phyloP scores from a whole-genome alignment of 2,329 filamentous ascomycete genomes.

The Aspergillus sp. region DNA sequence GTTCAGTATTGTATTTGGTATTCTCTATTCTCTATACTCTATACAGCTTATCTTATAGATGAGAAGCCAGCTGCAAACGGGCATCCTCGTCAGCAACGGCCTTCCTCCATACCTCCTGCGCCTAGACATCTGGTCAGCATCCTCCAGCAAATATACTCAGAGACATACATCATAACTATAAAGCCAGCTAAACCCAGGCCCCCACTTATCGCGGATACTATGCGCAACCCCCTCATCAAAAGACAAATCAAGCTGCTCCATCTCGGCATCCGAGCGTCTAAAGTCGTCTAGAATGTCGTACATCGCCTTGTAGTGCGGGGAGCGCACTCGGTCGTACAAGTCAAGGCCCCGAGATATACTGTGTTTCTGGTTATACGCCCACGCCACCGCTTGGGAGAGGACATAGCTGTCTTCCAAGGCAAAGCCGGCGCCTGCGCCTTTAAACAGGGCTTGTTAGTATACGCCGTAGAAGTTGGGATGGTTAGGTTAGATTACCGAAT shows the following conservation, averaged over 20 bases:
- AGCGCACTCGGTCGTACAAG: conserved; percentile 11
- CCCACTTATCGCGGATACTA: conserved; percentile 10
- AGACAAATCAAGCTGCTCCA: not conserved
- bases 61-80: not conserved
- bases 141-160: too few species aligned
- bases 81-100: conserved; percentile 7
- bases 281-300: conserved; percentile 13
- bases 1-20: too few species aligned
- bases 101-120: conserved; percentile 11
- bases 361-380: not conserved
- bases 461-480: too few species aligned
- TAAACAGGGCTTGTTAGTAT: not conserved
- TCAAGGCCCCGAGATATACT: not conserved
- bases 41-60: not conserved
- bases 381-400: conserved; percentile 8
- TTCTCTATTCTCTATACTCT: not conserved
- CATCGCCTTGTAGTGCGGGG: conserved; percentile 14
- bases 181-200: conserved; percentile 7
- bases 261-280: not conserved
- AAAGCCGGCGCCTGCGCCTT: conserved; percentile 15
- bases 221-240: conserved; percentile 8
- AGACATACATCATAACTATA: conserved; percentile 12
- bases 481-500: conserved; percentile 3
- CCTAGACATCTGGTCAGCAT: not conserved
- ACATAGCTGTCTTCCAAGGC: conserved; percentile 17